Percentiles rank a stretch among this genome's conserved stretches.
phyloP scores from a whole-genome alignment of 208 protist genomes.

The Strigomonas culicis region DNA sequence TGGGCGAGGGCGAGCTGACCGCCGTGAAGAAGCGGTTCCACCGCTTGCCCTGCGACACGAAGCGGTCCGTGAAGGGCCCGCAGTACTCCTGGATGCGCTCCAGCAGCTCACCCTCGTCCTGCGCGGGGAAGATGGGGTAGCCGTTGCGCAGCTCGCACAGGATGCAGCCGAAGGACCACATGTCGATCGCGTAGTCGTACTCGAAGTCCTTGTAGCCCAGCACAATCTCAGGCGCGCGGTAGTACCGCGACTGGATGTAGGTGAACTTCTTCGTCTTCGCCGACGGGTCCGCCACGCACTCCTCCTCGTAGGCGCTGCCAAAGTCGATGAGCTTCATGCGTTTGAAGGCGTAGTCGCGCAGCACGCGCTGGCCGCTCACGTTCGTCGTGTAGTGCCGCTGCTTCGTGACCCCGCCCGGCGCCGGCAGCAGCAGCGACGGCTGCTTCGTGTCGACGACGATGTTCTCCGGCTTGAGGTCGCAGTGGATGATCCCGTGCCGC shows the following conservation, averaged over 20 bases:
- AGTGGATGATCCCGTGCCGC: slow-evolving; percentile 90
- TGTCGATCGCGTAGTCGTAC: slow-evolving; percentile 88
- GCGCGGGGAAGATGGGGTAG: slow-evolving; percentile 89
- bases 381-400: neutral
- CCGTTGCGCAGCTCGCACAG: slow-evolving; percentile 91
- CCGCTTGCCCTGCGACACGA: slow-evolving; percentile 47
- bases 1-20: slow-evolving; percentile 17
- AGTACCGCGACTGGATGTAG: slow-evolving; percentile 94
- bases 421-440: neutral
- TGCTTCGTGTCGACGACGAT: slow-evolving; percentile 74
- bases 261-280: slow-evolving; percentile 61
- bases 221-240: slow-evolving; percentile 92
- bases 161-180: slow-evolving; percentile 94
- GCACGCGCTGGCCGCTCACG: slow-evolving; percentile 28
- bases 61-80: slow-evolving; percentile 59
- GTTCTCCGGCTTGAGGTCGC: slow-evolving; percentile 97
- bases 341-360: slow-evolving; percentile 29
- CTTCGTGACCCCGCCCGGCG: neutral
- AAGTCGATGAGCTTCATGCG: slow-evolving; percentile 98
- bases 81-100: slow-evolving; percentile 83
- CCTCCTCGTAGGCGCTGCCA: slow-evolving; percentile 94
- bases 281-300: slow-evolving; percentile 47
- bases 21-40: slow-evolving; percentile 50
- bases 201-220: slow-evolving; percentile 66
- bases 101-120: slow-evolving; percentile 75